These are phyloP conservation scores for Saccharum officinarum DNA, from an alignment of 176 grass and related monocot species.

Conservation along the genomic window DNA sequence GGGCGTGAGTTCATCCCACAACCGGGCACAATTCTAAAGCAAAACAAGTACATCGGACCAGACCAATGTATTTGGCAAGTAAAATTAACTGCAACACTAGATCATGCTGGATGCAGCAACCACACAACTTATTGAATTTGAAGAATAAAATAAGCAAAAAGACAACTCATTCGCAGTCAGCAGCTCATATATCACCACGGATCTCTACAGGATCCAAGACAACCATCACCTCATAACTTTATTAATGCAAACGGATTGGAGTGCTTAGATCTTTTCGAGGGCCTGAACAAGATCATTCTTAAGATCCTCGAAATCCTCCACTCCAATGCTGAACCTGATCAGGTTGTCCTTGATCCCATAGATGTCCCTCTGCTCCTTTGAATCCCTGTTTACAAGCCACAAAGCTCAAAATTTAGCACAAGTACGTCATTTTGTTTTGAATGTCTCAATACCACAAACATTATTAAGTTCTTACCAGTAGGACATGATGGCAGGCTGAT, in stretches of 20 bases:
- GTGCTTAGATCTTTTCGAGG: conserved; percentile 66
- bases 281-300: conserved; percentile 91
- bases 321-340: conserved; percentile 95
- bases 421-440: not conserved
- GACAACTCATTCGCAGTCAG: conserved; percentile 33
- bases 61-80: not conserved
- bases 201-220: not conserved
- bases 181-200: not conserved
- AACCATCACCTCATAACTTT: conserved; percentile 23
- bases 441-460: not conserved
- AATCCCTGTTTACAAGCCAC: conserved; percentile 63
- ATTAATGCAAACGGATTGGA: not conserved
- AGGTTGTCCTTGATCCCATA: conserved; percentile 98
- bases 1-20: not conserved
- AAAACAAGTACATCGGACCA: not conserved
- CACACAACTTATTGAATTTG: not conserved
- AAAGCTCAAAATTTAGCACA: not conserved
- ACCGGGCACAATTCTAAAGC: not conserved
- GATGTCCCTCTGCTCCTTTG: conserved; percentile 74
- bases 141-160: not conserved
- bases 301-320: conserved; percentile 91
- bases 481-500: conserved; percentile 99
- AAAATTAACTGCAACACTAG: not conserved
- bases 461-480: conserved; percentile 66
- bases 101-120: not conserved